A percentile compares a stretch with the other conserved stretches of the same genome.
These are phyloP conservation scores for Stenocarpella maydis DNA, from an alignment of 2,329 filamentous ascomycete genomes.

Conservation along the genomic window DNA sequence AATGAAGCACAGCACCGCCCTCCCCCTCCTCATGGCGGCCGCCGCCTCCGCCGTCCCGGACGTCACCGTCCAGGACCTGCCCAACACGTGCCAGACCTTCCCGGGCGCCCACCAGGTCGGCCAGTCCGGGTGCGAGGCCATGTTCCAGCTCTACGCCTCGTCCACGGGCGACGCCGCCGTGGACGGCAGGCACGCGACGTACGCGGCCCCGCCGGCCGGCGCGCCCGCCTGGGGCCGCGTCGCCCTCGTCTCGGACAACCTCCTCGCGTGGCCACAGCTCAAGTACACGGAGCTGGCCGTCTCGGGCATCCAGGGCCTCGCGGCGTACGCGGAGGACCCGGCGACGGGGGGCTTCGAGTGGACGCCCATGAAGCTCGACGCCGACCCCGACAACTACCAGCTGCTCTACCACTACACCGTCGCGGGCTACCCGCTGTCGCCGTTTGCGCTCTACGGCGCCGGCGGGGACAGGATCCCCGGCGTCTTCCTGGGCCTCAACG, in stretches of 20 bases:
- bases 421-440: slow-evolving; percentile 3
- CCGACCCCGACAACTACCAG: slow-evolving; percentile 1
- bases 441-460: neutral
- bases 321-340: neutral
- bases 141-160: slow-evolving; percentile 12
- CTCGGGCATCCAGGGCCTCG: neutral
- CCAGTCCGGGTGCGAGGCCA: slow-evolving; percentile 1
- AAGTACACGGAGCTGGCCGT: neutral
- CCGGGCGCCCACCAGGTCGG: neutral
- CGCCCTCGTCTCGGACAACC: neutral
- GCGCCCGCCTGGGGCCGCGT: neutral
- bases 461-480: neutral
- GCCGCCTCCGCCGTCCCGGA: slow-evolving; percentile 9
- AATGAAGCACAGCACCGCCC: slow-evolving; percentile 1
- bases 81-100: slow-evolving; percentile 8
- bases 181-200: slow-evolving; percentile 12
- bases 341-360: neutral
- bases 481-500: neutral
- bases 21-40: slow-evolving; percentile 3
- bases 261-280: neutral
- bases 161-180: neutral
- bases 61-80: neutral
- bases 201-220: neutral
- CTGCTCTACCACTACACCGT: neutral
- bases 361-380: neutral